Percentiles rank a stretch among this genome's conserved stretches.
phyloP scores from a whole-genome alignment of 495 filamentous ascomycete species.

The Penicillium subrubescens region DNA sequence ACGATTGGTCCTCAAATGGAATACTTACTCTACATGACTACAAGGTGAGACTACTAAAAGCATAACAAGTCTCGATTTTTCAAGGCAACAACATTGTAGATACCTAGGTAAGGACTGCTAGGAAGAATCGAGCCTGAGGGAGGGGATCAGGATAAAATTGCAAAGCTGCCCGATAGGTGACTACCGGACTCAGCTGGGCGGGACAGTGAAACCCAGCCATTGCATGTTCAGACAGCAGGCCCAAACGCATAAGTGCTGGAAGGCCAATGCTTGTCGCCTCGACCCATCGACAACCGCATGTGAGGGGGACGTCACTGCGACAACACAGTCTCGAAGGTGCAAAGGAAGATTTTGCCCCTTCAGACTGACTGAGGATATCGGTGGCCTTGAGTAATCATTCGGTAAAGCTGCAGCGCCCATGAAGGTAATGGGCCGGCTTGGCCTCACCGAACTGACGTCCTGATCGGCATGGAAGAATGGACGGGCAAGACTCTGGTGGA shows the following conservation, averaged over 20 bases:
- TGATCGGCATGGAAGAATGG: slow-evolving; percentile 24
- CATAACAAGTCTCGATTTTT: slow-evolving; percentile 22
- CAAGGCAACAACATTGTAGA: slow-evolving; percentile 13
- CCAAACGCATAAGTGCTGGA: slow-evolving; percentile 7
- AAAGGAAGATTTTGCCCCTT: background rate
- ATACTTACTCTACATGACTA: background rate
- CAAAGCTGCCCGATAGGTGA: slow-evolving; percentile 20
- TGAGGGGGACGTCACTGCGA: slow-evolving; percentile 10
- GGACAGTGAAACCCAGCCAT: slow-evolving; percentile 13
- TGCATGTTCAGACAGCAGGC: slow-evolving; percentile 10
- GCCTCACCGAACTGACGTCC: slow-evolving; percentile 20
- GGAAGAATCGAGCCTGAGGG: slow-evolving; percentile 21
- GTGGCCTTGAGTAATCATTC: slow-evolving; percentile 12
- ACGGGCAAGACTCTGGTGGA: slow-evolving; percentile 29
- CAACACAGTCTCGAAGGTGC: slow-evolving; percentile 9
- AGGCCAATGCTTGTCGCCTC: slow-evolving; percentile 9
- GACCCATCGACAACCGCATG: slow-evolving; percentile 12
- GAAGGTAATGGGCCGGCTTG: slow-evolving; percentile 14
- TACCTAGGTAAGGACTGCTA: slow-evolving; percentile 19
- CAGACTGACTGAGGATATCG: background rate
- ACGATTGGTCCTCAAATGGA: background rate
- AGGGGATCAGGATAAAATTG: slow-evolving; percentile 14
- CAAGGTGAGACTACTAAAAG: background rate
- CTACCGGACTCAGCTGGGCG: slow-evolving; percentile 13
- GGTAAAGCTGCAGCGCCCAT: slow-evolving; percentile 3